phyloP scores from a whole-genome alignment of 2,329 filamentous ascomycete genomes.

The Beauveria caledonica region DNA sequence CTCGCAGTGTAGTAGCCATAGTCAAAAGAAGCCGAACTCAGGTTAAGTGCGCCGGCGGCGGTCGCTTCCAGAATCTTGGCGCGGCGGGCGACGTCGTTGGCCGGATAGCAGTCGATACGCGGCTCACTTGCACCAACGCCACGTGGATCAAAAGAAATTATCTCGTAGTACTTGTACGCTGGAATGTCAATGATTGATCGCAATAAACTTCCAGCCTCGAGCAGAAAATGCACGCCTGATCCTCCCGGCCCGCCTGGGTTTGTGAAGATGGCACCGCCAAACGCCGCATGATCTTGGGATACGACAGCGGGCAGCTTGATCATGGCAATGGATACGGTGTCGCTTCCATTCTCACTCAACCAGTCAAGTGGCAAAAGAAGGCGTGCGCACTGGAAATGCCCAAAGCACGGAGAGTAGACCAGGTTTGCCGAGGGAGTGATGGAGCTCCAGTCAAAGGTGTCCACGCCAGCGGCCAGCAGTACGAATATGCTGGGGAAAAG shows the following conservation, averaged over 20 bases:
- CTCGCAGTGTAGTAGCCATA: slow-evolving; percentile 19
- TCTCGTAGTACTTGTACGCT: slow-evolving; percentile 28
- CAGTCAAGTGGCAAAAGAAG: slow-evolving; percentile 37
- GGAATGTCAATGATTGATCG: slow-evolving; percentile 20
- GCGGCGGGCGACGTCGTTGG: slow-evolving; percentile 21
- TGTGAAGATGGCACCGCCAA: slow-evolving; percentile 33
- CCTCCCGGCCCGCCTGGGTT: slow-evolving; percentile 39
- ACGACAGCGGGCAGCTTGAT: slow-evolving; percentile 33
- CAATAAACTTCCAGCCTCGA: slow-evolving; percentile 19
- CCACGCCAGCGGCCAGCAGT: neutral
- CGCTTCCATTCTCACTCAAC: slow-evolving; percentile 21
- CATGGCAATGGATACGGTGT: slow-evolving; percentile 31
- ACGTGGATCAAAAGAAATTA: slow-evolving; percentile 37
- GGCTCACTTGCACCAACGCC: slow-evolving; percentile 31
- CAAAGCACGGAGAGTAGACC: slow-evolving; percentile 32
- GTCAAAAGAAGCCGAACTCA: slow-evolving; percentile 15
- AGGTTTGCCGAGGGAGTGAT: slow-evolving; percentile 28
- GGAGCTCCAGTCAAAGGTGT: slow-evolving; percentile 26
- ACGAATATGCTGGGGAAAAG: neutral
- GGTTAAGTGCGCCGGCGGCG: slow-evolving; percentile 22
- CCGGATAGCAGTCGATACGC: slow-evolving; percentile 29
- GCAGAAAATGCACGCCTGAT: slow-evolving; percentile 27
- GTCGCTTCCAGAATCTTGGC: slow-evolving; percentile 21
- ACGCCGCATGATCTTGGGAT: slow-evolving; percentile 26
- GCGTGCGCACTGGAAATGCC: slow-evolving; percentile 30